phyloP scores from a whole-genome alignment of 805 yeast species.

The Schwanniomyces sp. region DNA sequence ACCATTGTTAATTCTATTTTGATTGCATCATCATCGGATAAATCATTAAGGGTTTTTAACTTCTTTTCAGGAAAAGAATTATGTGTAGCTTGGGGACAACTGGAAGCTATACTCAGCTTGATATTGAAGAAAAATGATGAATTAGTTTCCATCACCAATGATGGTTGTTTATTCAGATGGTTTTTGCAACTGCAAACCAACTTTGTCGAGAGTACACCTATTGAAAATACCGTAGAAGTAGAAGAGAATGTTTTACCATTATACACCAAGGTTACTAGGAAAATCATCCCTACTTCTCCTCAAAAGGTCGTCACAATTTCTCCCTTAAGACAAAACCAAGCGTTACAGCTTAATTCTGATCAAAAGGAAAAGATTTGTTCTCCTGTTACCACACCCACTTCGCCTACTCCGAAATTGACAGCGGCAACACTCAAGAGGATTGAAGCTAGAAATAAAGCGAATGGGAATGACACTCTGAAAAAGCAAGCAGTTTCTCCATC shows the following conservation, averaged over 20 bases:
- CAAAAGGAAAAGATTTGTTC: slow-evolving; percentile 4
- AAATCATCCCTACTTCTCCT: slow-evolving; percentile 21
- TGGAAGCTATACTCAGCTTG: slow-evolving; percentile 48
- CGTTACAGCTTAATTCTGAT: not conserved
- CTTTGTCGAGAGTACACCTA: not conserved
- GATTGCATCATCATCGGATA: slow-evolving; percentile 52
- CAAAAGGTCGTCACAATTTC: slow-evolving; percentile 5
- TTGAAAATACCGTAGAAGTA: not conserved
- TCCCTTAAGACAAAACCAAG: not conserved
- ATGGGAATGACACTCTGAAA: not conserved
- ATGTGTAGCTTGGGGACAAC: slow-evolving; percentile 56
- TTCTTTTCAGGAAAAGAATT: slow-evolving; percentile 46
- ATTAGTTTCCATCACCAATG: slow-evolving; percentile 46
- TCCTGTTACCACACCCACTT: slow-evolving; percentile 1
- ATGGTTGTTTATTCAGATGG: slow-evolving; percentile 60
- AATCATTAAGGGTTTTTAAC: slow-evolving; percentile 52
- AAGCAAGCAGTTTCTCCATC: slow-evolving; percentile 2
- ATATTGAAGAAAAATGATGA: slow-evolving; percentile 18
- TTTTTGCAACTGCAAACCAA: slow-evolving; percentile 9
- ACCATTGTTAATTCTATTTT: slow-evolving; percentile 29
- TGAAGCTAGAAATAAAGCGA: slow-evolving; percentile 21
- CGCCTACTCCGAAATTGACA: slow-evolving; percentile 24
- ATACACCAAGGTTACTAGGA: slow-evolving; percentile 31
- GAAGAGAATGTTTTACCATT: slow-evolving; percentile 12
- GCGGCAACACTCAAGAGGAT: slow-evolving; percentile 34